Base-by-base conservation (phyloP, 139 green algal species). In the Coelastrella sp. region DNA sequence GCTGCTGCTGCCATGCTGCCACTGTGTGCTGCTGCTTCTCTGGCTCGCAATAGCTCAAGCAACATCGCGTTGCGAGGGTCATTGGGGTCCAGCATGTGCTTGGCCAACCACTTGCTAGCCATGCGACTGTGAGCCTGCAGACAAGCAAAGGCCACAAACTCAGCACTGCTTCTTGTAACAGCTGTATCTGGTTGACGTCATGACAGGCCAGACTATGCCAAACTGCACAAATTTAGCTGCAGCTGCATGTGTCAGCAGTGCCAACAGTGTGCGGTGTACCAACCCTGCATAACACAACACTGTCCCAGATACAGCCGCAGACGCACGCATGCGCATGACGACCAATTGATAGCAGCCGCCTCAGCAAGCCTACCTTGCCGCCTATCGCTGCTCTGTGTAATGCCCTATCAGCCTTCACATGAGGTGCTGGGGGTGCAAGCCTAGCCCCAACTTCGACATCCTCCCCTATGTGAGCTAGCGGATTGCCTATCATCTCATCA, bases 31-130 rank as follows among this genome's bases (percentile, higher is more conserved):
- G 76, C 81, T 61, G 94, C 94, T 66, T 95, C 91, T 2, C 92
- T 89, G 17, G 93, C 93, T 32, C 89, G 91, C 56, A 96, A 87
- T 61, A 96, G 93, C 94, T 96, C 94, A 68, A 96, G 80, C 61
- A 96, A 90, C 4, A 91, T 61, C 11, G 93, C 94, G 79, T 96
- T 96, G 64, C 92, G 90, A 13, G 94, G 94, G 87, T 96, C 94
- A 57, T 95, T 95, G 80, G 94, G 94, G 90, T 96, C 93, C 17
- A 96, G 78, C 14, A 83, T 80, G 57, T 94, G 65, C 16, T 92
- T 58, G 11, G 47, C 73, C 80, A 96, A 83, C 92, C 92, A 95
- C 16, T 92, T 91, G 66, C 64, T 76, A 47, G 83, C 83, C 20
- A 54, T 65, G 22, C 80, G 22, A 23, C 80, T 5, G 22, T 73